Evolutionary conservation across 305 asterid genomes (phyloP).

Genomic region (Solanum hybrid): DNA sequence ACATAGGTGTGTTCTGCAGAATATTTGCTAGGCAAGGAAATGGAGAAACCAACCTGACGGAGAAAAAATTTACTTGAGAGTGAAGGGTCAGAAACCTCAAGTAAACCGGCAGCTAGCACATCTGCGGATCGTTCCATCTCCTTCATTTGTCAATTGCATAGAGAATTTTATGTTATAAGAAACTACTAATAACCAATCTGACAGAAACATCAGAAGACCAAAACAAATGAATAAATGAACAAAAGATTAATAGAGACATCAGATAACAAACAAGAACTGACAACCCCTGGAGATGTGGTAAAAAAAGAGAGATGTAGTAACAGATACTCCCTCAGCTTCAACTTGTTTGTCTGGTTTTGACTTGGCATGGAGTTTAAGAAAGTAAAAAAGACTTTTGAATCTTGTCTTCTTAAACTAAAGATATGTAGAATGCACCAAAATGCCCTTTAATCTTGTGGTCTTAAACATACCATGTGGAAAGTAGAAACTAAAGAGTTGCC

Average conservation of each 20-base stretch:
- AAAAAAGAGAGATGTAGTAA: neutral
- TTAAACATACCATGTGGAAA: neutral
- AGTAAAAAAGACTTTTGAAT: neutral
- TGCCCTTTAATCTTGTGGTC: neutral
- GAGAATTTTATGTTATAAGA: neutral
- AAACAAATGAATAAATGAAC: neutral
- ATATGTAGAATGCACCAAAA: neutral
- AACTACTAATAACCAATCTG: neutral
- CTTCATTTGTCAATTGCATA: slow-evolving; percentile 26
- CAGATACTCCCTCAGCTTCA: neutral
- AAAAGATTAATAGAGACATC: neutral
- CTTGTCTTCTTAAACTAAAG: neutral
- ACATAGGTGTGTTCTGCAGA: slow-evolving; percentile 3
- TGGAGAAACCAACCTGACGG: slow-evolving; percentile 63
- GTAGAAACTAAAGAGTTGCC: neutral
- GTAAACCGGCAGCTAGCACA: slow-evolving; percentile 97
- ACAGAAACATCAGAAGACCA: neutral
- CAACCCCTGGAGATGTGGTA: neutral
- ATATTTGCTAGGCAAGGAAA: slow-evolving; percentile 7
- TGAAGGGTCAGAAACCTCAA: slow-evolving; percentile 82
- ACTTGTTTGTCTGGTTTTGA: neutral
- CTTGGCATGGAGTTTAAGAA: neutral
- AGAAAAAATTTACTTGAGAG: slow-evolving; percentile 81
- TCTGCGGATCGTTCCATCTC: slow-evolving; percentile 98
- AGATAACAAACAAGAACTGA: neutral